Evolutionary conservation across 2,329 filamentous ascomycete genomes (phyloP).

Genomic region (Clonostachys chloroleuca): DNA sequence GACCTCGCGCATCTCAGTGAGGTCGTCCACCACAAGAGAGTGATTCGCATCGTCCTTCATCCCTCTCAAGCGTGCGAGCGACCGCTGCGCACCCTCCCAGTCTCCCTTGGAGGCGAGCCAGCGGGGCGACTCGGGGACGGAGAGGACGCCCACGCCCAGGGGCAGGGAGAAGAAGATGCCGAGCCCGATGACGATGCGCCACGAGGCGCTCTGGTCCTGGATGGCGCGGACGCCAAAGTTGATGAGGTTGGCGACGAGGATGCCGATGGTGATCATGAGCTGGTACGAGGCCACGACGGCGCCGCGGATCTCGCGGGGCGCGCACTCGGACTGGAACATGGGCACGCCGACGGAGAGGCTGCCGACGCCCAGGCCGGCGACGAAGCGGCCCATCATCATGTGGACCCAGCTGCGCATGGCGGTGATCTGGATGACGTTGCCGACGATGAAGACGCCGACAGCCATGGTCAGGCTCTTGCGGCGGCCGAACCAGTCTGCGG

Average conservation of each 20-base stretch:
- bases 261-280: conserved; percentile 69
- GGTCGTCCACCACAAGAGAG: conserved; percentile 42
- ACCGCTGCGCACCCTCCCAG: conserved; percentile 41
- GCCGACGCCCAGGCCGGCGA: conserved; percentile 65
- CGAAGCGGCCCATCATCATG: conserved; percentile 59
- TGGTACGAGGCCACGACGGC: conserved; percentile 67
- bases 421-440: conserved; percentile 63
- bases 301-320: conserved; percentile 58
- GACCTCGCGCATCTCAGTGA: conserved; percentile 44
- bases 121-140: conserved; percentile 52
- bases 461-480: conserved; percentile 48
- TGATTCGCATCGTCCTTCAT: conserved; percentile 39
- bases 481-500: conserved; percentile 54
- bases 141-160: conserved; percentile 46
- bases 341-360: conserved; percentile 62
- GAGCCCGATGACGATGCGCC: conserved; percentile 58
- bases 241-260: conserved; percentile 51
- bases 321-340: conserved; percentile 63
- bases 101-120: conserved; percentile 45
- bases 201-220: conserved; percentile 38
- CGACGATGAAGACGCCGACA: conserved; percentile 55
- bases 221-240: conserved; percentile 46
- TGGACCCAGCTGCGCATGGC: conserved; percentile 57
- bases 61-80: conserved; percentile 48
- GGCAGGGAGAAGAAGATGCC: conserved; percentile 48